phyloP scores from a whole-genome alignment of 1,284 basidiomycete species.

The Trichosporon sp. region DNA sequence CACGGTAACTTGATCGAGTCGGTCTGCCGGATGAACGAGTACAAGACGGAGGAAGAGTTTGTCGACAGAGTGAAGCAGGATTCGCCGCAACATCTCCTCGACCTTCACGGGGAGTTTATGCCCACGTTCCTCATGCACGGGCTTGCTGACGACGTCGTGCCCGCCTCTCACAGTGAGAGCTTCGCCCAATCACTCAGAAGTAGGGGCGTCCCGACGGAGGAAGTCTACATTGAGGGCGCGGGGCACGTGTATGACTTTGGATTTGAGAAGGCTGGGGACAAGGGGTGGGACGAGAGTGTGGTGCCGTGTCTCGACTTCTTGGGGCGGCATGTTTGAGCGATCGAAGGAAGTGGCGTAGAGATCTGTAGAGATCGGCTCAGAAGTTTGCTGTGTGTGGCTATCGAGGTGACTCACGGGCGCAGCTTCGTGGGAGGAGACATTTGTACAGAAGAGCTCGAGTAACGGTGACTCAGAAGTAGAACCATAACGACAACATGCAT shows the following conservation, averaged over 20 bases:
- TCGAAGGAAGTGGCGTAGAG: background rate
- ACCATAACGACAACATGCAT: no score
- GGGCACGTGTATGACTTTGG: conserved; percentile 25
- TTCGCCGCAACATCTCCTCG: conserved; percentile 16
- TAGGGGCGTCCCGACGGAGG: conserved; percentile 14
- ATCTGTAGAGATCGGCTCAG: no score
- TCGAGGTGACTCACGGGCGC: no score
- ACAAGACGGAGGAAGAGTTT: conserved; percentile 13
- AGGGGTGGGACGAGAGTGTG: conserved; percentile 26
- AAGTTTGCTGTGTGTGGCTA: no score
- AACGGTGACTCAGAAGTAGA: background rate
- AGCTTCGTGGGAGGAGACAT: no score
- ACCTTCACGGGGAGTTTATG: conserved; percentile 15
- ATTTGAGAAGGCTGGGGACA: conserved; percentile 24
- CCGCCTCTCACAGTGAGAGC: conserved; percentile 16
- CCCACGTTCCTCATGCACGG: conserved; percentile 34
- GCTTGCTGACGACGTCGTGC: conserved; percentile 20
- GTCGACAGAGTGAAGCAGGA: conserved; percentile 2
- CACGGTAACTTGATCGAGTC: conserved; percentile 12
- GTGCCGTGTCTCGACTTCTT: conserved; percentile 26
- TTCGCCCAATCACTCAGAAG: conserved; percentile 19
- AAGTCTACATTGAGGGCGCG: conserved; percentile 17
- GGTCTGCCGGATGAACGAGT: conserved; percentile 19
- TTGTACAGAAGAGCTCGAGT: no score
- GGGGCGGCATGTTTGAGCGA: conserved; percentile 12